phyloP scores from a whole-genome alignment of 371 early-diverging fungal genomes.

The Mucor circinelloides region DNA sequence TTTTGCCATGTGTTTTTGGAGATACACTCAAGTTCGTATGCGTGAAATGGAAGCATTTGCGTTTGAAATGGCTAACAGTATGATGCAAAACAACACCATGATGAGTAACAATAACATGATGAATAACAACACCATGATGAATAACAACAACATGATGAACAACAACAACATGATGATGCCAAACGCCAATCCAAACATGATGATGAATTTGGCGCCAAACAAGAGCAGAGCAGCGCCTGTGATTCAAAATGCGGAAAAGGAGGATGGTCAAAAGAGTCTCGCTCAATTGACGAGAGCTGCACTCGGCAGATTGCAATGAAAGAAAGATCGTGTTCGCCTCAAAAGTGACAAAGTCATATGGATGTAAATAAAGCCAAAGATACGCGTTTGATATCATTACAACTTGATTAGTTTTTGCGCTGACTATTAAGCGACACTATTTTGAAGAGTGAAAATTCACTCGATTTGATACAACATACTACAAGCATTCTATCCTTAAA shows the following conservation, averaged over 20 bases:
- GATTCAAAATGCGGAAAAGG: background rate
- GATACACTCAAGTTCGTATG: constrained; percentile 12
- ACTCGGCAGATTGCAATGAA: constrained; percentile 2
- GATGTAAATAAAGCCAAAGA: too few species aligned
- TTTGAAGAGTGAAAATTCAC: too few species aligned
- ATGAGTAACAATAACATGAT: constrained; percentile 1
- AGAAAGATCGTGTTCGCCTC: background rate
- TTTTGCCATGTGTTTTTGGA: constrained; percentile 23
- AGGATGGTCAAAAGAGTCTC: constrained; percentile 28
- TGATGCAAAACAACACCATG: background rate
- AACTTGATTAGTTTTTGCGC: too few species aligned
- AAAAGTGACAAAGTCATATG: too few species aligned
- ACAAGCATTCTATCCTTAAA: too few species aligned
- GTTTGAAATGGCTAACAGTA: background rate
- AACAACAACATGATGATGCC: background rate
- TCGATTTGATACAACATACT: too few species aligned
- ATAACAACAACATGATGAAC: background rate
- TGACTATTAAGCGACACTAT: too few species aligned
- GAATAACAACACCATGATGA: background rate
- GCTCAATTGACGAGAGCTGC: constrained; percentile 23
- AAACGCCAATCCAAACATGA: background rate
- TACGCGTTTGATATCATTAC: too few species aligned
- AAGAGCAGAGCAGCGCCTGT: background rate
- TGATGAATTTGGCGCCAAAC: constrained; percentile 22
- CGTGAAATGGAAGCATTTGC: background rate